These are phyloP conservation scores for Pseudomicrostroma phylloplanum DNA, from an alignment of 1,284 basidiomycete species.

Conservation along the genomic window DNA sequence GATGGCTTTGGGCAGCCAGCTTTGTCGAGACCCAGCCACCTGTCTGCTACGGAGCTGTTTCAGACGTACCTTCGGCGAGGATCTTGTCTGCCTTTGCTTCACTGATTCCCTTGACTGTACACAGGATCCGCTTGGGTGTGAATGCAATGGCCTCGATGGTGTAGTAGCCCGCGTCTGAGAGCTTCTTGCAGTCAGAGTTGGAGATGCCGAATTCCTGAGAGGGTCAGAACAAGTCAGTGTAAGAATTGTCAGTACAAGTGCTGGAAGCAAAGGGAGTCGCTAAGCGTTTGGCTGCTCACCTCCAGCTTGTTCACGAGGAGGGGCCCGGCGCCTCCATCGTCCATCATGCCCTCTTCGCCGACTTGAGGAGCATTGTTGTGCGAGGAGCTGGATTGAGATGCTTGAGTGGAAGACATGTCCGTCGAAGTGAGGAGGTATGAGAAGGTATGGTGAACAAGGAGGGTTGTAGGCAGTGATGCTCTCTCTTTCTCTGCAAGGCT, in stretches of 20 bases:
- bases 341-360: neutral
- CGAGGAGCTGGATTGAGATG: slow-evolving; percentile 5
- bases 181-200: slow-evolving; percentile 87
- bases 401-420: neutral
- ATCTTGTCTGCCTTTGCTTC: slow-evolving; percentile 98
- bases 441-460: too few species aligned
- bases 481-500: too few species aligned
- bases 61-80: slow-evolving; percentile 51
- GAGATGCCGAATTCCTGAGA: slow-evolving; percentile 76
- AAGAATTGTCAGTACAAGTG: neutral
- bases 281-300: neutral
- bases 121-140: slow-evolving; percentile 87
- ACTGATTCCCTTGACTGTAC: slow-evolving; percentile 92
- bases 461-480: too few species aligned
- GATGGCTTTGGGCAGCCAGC: neutral
- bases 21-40: too few species aligned
- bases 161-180: slow-evolving; percentile 83
- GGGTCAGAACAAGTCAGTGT: neutral
- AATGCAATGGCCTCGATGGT: slow-evolving; percentile 95
- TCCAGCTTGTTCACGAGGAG: slow-evolving; percentile 4
- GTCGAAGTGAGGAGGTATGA: too few species aligned
- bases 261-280: neutral
- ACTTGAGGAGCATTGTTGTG: neutral
- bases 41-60: too few species aligned
- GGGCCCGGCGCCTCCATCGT: slow-evolving; percentile 6